Conservation (phyloP, 2,329 filamentous ascomycete species). For the Nothophaeocryptopus gaeumannii region DNA sequence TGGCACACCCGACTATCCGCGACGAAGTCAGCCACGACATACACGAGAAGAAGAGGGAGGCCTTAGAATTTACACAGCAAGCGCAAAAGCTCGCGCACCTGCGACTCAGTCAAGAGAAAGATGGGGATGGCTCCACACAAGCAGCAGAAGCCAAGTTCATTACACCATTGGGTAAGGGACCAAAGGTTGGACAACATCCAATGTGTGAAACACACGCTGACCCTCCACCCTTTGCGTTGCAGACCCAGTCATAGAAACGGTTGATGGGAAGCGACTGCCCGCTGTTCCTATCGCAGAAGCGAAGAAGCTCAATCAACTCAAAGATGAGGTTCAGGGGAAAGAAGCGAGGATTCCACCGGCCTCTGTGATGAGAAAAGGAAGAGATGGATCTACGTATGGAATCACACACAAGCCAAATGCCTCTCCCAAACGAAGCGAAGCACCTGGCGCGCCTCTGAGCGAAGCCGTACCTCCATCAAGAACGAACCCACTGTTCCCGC, state of each 20-base stretch:
- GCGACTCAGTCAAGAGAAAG: conserved; percentile 40
- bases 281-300: conserved; percentile 69
- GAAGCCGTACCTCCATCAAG: conserved; percentile 58
- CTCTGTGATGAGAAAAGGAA: conserved; percentile 39
- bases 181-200: too few species aligned
- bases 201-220: too few species aligned
- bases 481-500: conserved; percentile 80
- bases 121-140: conserved; percentile 47
- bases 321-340: conserved; percentile 49
- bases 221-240: too few species aligned
- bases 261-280: conserved; percentile 64
- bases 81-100: conserved; percentile 49
- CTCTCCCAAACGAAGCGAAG: conserved; percentile 43
- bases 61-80: conserved; percentile 59
- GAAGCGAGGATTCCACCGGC: conserved; percentile 32
- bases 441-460: conserved; percentile 40
- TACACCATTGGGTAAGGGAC: conserved; percentile 66
- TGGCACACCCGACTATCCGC: too few species aligned
- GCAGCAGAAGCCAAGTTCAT: conserved; percentile 61
- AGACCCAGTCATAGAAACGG: conserved; percentile 70
- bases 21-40: not conserved
- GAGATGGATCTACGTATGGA: conserved; percentile 44
- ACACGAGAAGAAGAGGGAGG: conserved; percentile 7
- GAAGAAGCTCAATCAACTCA: conserved; percentile 64
- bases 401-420: conserved; percentile 26